phyloP scores from a whole-genome alignment of 257 asterid genomes.

The Scutellaria barbata region DNA sequence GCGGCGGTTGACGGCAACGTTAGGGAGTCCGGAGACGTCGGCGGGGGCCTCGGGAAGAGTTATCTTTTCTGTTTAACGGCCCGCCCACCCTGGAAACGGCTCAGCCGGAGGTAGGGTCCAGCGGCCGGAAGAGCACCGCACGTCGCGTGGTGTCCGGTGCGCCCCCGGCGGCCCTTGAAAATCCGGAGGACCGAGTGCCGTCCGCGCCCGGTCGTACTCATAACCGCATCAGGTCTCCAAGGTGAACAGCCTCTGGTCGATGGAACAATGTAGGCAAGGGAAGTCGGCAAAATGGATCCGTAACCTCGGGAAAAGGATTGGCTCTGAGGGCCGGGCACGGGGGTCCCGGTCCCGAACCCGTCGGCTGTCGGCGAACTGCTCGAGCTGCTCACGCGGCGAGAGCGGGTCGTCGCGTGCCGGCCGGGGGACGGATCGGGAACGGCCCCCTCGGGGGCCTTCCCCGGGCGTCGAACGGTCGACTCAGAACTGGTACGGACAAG shows the following conservation, averaged over 20 bases:
- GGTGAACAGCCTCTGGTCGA: constrained; percentile 14
- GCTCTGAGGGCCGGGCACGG: too few species aligned
- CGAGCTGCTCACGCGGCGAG: too few species aligned
- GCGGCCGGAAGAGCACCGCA: constrained; percentile 72
- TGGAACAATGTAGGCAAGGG: too few species aligned
- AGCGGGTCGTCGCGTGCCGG: too few species aligned
- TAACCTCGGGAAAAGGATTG: too few species aligned
- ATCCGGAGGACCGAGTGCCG: constrained; percentile 67
- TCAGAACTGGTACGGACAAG: constrained; percentile 23
- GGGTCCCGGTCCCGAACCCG: too few species aligned
- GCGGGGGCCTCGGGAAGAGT: constrained; percentile 56
- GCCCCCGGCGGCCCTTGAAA: constrained; percentile 84
- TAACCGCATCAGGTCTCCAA: constrained; percentile 54
- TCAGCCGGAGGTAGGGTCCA: constrained; percentile 69
- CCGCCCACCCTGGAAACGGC: constrained; percentile 55
- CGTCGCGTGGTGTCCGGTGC: constrained; percentile 73
- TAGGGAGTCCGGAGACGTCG: constrained; percentile 39
- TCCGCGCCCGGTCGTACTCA: constrained; percentile 59
- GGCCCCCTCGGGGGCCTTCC: too few species aligned
- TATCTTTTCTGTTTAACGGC: constrained; percentile 53
- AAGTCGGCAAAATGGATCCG: too few species aligned
- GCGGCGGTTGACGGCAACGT: constrained; percentile 14
- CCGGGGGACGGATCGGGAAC: too few species aligned
- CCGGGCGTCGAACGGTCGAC: too few species aligned
- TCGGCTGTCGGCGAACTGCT: too few species aligned